A percentile compares a stretch with the other conserved stretches of the same genome.
These are phyloP conservation scores for Fonsecaea multimorphosa DNA, from an alignment of 2,329 filamentous ascomycete species.

Conservation along the genomic window DNA sequence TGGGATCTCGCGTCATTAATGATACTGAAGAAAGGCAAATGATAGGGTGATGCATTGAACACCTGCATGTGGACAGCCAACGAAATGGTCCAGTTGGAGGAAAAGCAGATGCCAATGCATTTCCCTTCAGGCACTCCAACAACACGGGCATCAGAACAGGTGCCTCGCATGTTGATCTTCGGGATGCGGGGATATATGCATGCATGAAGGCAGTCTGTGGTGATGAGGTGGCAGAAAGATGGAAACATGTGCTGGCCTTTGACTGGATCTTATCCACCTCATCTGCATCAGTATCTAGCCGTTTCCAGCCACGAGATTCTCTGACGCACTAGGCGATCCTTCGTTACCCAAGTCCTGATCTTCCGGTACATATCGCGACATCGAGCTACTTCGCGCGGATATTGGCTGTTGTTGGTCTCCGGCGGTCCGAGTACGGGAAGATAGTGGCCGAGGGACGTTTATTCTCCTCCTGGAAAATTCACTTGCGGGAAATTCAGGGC, in stretches of 20 bases:
- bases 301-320: neutral
- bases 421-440: neutral
- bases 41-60: neutral
- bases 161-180: constrained; percentile 2
- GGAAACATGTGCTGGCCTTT: constrained; percentile 2
- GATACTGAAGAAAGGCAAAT: neutral
- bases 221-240: constrained; percentile 3
- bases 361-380: neutral
- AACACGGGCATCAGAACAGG: neutral
- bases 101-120: neutral
- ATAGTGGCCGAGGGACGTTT: neutral
- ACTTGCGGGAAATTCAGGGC: neutral
- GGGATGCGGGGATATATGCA: neutral
- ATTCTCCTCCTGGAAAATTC: neutral
- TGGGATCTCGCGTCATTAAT: constrained; percentile 1
- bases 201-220: neutral
- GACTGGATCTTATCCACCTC: neutral
- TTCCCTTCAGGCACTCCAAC: neutral
- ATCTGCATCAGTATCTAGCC: neutral
- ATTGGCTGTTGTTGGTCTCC: neutral
- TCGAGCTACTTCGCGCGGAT: neutral
- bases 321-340: neutral
- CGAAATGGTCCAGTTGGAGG: neutral
- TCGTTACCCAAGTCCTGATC: neutral
- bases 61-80: constrained; percentile 4